Base-by-base conservation (phyloP, 1,284 basidiomycete species). In the Stereum hirsutum region DNA sequence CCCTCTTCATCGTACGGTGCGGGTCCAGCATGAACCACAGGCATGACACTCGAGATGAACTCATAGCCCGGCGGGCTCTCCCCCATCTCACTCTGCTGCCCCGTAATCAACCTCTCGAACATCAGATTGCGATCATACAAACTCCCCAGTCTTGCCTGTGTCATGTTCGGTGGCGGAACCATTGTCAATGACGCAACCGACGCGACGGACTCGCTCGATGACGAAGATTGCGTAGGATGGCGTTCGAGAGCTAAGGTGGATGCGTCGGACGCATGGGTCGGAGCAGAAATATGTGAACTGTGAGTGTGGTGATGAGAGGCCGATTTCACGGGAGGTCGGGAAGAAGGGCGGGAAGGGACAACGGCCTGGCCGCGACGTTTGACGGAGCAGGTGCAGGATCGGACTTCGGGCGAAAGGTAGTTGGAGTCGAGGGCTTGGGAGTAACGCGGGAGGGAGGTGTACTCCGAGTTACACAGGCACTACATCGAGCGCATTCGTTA, bases 381-480 rank as follows among this genome's bases (percentile, higher is more conserved):
- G 11, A 21, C 31, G 27, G 10, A 20, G 30, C 46, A 47, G 7
- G 43, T 38, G 39, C 48, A 47, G 4, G 19, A 15, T 4, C 31
- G 41, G 32, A 38, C 37, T 30, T 26, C 24, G 15, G 49, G 35
- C 49, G 43, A 5, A 33, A n/a, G n/a, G 40, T 24, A 39, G 21
- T 21, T 46, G 49, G 44, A 39, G 12, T 48, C 43, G 17, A 46
- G 41, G 14, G 44, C 41, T 24, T 57, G 68, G 2, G 75, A 68
- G 51, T 89, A 88, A 2, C 69, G 74, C 2, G 89, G 89, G 8
- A 94, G 76, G 0, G 79, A 72, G 45, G 74, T 81, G 74, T 78
- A 86, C 47, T 89, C 78, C 0, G 80, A 72, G 52, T 87, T 85
- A 56, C 89, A 91, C 17, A 81, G 76, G 57, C 86, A 89, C 84